Conservation (phyloP, 2,329 filamentous ascomycete species). For the Gaeumannomyces sp. region DNA sequence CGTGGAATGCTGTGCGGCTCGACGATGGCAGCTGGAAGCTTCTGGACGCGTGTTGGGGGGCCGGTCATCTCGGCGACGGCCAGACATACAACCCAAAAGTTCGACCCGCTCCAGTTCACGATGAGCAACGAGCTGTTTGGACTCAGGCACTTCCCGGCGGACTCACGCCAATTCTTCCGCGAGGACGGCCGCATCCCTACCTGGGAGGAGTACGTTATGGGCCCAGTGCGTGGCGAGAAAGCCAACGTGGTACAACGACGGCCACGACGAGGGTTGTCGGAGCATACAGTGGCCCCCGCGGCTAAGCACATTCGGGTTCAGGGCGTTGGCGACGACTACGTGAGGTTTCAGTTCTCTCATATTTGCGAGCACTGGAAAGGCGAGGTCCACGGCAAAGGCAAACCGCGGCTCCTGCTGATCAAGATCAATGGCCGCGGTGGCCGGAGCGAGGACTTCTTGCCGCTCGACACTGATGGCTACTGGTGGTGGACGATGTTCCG, state of each 20-base stretch:
- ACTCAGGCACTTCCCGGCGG: constrained; percentile 67
- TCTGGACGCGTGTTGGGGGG: constrained; percentile 88
- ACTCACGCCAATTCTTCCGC: constrained; percentile 66
- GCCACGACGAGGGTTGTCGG: constrained; percentile 43
- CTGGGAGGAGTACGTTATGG: constrained; percentile 80
- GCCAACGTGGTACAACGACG: constrained; percentile 39
- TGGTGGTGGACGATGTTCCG: constrained; percentile 76
- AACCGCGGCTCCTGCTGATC: constrained; percentile 66
- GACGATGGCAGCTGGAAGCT: constrained; percentile 88
- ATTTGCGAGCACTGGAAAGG: constrained; percentile 78
- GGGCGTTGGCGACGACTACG: constrained; percentile 40
- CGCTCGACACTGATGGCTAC: constrained; percentile 68
- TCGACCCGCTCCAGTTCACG: constrained; percentile 57
- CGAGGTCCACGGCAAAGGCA: constrained; percentile 59
- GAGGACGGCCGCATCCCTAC: constrained; percentile 59
- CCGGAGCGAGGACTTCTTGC: constrained; percentile 58
- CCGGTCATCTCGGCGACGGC: constrained; percentile 57
- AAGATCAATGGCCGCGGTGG: constrained; percentile 61
- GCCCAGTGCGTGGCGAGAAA: constrained; percentile 47
- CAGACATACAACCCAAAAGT: constrained; percentile 60
- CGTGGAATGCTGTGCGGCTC: constrained; percentile 89
- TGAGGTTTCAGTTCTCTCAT: constrained; percentile 77
- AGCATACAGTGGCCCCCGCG: constrained; percentile 56
- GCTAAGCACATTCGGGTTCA: constrained; percentile 54
- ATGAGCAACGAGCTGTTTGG: constrained; percentile 74